Conservation (phyloP, 805 yeast species). For the Candida arabinofermentans region DNA sequence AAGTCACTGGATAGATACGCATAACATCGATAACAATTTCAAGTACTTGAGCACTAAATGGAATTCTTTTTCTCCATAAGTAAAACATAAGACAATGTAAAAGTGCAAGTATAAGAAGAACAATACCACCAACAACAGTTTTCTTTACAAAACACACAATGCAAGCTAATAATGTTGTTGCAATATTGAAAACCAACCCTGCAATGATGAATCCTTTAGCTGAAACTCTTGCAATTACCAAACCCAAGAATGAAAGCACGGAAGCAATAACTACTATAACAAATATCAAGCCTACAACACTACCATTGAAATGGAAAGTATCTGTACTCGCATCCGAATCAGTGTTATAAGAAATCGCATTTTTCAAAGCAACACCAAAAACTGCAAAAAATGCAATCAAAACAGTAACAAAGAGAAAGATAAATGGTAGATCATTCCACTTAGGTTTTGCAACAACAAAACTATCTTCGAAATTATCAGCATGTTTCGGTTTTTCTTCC, state of each 20-base stretch:
- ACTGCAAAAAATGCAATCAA: constrained; percentile 14
- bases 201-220: constrained; percentile 1
- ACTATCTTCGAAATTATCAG: constrained; percentile 55
- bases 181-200: constrained; percentile 12
- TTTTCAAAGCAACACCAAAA: constrained; percentile 5
- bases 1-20: constrained; percentile 62
- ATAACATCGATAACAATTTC: constrained; percentile 62
- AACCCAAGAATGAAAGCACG: background rate
- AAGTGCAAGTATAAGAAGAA: constrained; percentile 33
- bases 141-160: constrained; percentile 63
- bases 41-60: constrained; percentile 26
- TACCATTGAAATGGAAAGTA: background rate
- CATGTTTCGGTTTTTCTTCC: constrained; percentile 19
- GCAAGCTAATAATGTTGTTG: constrained; percentile 68
- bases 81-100: constrained; percentile 16
- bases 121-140: constrained; percentile 78
- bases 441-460: constrained; percentile 62
- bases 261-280: background rate
- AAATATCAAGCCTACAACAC: background rate
- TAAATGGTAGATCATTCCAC: constrained; percentile 69
- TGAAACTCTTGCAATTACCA: background rate
- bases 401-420: constrained; percentile 38
- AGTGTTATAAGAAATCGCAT: constrained; percentile 28
- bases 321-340: constrained; percentile 35
- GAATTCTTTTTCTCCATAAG: constrained; percentile 20